Base-by-base conservation (phyloP, 805 yeast species). In the Wickerhamiella sergipiensis region DNA sequence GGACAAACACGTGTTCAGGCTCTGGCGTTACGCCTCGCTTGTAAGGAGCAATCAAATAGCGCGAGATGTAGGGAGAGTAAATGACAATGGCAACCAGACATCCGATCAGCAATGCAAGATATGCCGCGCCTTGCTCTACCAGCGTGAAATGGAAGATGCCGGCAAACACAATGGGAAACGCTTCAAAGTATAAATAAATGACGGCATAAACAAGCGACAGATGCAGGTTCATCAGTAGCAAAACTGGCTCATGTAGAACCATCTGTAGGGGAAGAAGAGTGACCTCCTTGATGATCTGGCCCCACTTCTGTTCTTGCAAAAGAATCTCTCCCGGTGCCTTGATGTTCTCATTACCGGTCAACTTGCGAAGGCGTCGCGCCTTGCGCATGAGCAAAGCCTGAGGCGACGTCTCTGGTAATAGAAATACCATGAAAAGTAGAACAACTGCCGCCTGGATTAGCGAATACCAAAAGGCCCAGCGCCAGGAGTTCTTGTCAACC, bases 141-240 rank as follows among this genome's bases (percentile, higher is more conserved):
- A 69, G 57, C 3, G 76, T 70, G 62, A 80, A 80, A 31, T 68
- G 59, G 55, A 76, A 69, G 21, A 68, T 58, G 2, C 69, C 74
- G 8, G 54, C 50, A 54, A 73, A 80, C 2, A 76, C 78, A 38
- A 79, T 67, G 9, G 85, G 85, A 64, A 77, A 77, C 5, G 78
- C 79, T 62, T 80, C 84, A 57, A 79, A 77, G 69, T 76, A 79
- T 21, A 78, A 61, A 61, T 77, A 80, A 54, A 76, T 56, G 29
- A 73, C 62, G 26, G 81, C 75, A 61, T 79, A 80, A 6, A 72
- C 67, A 48, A 79, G 57, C 0, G 80, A 77, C 55, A 75, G 65
- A 60, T 78, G 78, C 24, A 73, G 19, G 58, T 79, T 72, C 52
- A 78, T 71, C 29, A 78, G 67, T 18, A 79, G 52, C n/a, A 79